Evolutionary conservation across 495 filamentous ascomycete species (phyloP).

Genomic region (Aspergillus coremiiformis): DNA sequence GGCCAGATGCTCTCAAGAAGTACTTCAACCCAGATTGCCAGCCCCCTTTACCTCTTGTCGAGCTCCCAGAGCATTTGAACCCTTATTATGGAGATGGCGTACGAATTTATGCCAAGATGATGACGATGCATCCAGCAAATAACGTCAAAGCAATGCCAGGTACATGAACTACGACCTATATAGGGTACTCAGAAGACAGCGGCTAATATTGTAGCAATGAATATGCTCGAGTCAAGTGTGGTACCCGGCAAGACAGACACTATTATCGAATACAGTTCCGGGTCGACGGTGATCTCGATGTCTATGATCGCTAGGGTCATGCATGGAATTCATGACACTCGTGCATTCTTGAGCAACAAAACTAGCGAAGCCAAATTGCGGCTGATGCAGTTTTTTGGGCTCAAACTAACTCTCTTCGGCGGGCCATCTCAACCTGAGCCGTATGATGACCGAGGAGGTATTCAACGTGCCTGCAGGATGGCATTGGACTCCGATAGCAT

Average conservation of each 20-base stretch:
- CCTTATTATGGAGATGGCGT: conserved; percentile 50
- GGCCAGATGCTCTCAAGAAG: conserved; percentile 44
- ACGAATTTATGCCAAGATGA: conserved; percentile 57
- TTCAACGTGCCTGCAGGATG: conserved; percentile 36
- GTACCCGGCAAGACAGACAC: conserved; percentile 37
- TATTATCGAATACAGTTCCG: conserved; percentile 56
- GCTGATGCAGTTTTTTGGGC: conserved; percentile 52
- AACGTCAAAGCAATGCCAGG: conserved; percentile 60
- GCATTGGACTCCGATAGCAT: conserved; percentile 33
- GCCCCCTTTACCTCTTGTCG: conserved; percentile 52
- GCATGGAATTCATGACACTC: conserved; percentile 44
- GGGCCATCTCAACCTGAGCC: conserved; percentile 53
- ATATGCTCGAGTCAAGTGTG: conserved; percentile 45
- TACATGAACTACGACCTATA: conserved; percentile 16
- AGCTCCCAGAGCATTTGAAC: conserved; percentile 50
- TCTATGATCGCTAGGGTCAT: conserved; percentile 48
- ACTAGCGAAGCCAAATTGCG: conserved; percentile 46
- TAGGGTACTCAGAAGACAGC: background rate
- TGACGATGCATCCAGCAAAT: conserved; percentile 54
- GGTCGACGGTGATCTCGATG: conserved; percentile 56
- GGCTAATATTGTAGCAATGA: conserved; percentile 35
- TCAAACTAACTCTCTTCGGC: conserved; percentile 50
- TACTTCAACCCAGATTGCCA: conserved; percentile 52
- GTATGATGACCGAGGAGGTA: conserved; percentile 45
- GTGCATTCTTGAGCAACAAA: conserved; percentile 56